Evolutionary conservation across 441 rosid genomes (phyloP).

Genomic region (Jatropha podagrica): DNA sequence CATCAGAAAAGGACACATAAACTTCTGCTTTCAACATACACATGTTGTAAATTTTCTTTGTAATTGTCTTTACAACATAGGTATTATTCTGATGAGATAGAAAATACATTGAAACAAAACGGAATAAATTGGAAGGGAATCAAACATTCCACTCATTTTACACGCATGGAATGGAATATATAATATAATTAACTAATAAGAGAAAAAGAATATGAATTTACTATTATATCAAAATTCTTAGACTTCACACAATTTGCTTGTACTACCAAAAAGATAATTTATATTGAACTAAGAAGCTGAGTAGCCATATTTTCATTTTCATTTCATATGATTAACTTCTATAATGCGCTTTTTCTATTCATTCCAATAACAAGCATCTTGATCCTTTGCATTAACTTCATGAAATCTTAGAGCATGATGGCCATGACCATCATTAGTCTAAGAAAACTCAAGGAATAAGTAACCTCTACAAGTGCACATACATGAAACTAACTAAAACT

Average conservation of each 20-base stretch:
- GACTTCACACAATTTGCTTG: background rate
- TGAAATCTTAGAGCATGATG: background rate
- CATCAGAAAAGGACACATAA: too few relatives aligned
- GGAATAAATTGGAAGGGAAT: background rate
- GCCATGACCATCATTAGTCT: too few relatives aligned
- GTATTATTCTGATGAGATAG: background rate
- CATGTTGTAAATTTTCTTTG: background rate
- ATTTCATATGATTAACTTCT: background rate
- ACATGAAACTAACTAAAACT: background rate
- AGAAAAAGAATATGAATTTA: background rate
- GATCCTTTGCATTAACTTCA: background rate
- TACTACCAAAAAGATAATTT: background rate
- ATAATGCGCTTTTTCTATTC: background rate
- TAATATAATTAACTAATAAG: background rate
- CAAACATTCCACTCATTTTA: background rate
- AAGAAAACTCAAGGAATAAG: background rate
- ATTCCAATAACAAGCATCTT: background rate
- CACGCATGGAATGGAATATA: background rate
- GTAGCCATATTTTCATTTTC: background rate
- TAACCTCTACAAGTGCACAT: background rate
- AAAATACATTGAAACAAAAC: background rate
- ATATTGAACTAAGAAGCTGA: background rate
- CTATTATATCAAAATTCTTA: background rate
- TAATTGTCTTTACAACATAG: too few relatives aligned
- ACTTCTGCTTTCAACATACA: too few relatives aligned